A percentile compares a stretch with the other conserved stretches of the same genome.
Evolutionary conservation across 345 rosid genomes (phyloP).

Genomic region (Camelina sativa): DNA sequence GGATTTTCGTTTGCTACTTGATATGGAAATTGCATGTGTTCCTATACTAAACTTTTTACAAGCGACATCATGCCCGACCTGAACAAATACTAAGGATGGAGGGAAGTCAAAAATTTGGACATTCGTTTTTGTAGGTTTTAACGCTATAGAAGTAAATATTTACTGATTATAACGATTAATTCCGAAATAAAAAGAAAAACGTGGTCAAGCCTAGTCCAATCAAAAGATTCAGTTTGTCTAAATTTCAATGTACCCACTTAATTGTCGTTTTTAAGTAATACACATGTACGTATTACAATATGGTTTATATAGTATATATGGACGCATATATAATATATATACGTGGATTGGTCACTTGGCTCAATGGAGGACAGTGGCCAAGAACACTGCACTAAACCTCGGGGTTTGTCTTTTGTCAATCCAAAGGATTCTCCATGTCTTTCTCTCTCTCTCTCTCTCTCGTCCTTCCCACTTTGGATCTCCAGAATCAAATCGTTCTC

Average conservation of each 20-base stretch:
- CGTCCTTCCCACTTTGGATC: slow-evolving; percentile 8
- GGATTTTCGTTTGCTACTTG: background rate
- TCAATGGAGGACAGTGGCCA: slow-evolving; percentile 38
- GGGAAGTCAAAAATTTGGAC: too few species aligned
- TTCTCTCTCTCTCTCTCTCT: slow-evolving; percentile 12
- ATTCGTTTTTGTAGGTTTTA: background rate
- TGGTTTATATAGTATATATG: background rate
- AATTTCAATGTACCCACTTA: slow-evolving; percentile 5
- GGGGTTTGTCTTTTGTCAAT: slow-evolving; percentile 45
- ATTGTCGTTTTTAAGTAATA: slow-evolving; percentile 14
- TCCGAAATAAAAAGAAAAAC: background rate
- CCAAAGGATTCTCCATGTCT: slow-evolving; percentile 43
- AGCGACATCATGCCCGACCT: too few species aligned
- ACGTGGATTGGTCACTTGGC: slow-evolving; percentile 37
- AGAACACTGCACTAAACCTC: slow-evolving; percentile 45
- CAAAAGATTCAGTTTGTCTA: slow-evolving; percentile 19
- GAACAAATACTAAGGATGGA: too few species aligned
- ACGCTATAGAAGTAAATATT: background rate
- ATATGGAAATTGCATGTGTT: too few species aligned
- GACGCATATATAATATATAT: slow-evolving; percentile 5
- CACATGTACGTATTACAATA: slow-evolving; percentile 8
- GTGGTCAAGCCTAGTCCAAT: background rate
- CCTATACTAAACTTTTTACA: too few species aligned
- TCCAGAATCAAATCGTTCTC: slow-evolving; percentile 24
- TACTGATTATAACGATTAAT: background rate